Base-by-base conservation (phyloP, 2,329 filamentous ascomycete genomes). In the Cercospora brassicicola region DNA sequence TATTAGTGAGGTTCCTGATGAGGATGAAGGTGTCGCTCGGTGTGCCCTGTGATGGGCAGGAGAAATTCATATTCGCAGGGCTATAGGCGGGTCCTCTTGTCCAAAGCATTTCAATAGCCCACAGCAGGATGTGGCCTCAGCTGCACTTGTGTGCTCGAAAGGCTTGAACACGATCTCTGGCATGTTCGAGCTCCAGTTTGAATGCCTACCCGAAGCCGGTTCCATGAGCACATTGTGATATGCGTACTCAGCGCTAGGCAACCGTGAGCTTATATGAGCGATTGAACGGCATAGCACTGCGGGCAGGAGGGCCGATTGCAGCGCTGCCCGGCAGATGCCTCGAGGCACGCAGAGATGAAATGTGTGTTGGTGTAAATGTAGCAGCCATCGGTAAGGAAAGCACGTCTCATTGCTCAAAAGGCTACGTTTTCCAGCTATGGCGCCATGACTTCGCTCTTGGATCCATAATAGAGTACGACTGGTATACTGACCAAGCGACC, bases 301-400 rank as follows among this genome's bases (percentile, higher is more conserved):
- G 8, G 13, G 23, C 20, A 26, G 7, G 11, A 15, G 48, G 11
- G 8, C 4, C 5, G 7, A 8, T 26, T 55, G 23, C 48, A 28
- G 20, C 13, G 48, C 9, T 55, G 23, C 48, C 23, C 26, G 8
- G 48, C 48, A 51, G 20, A n/a, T 42, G 36, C 15, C 36, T 23
- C 15, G 5, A 55, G 23, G 13, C 4, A 3, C 48, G 23, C 11
- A 13, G 30, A 15, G 48, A 30, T n/a, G 48, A 55, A 13, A 55
- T 13, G 15, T 26, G 20, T 3, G 23, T 55, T 10, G 57, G 36
- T 31, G 39, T 55, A 53, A 39, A 83, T 89, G 86, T 89, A 82
- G 86, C 86, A 53, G 80, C 84, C 86, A 85, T 89, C 83, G 86
- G 87, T 89, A 89, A 89, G 86, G 87, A 88, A 87, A 86, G 59